phyloP scores from a whole-genome alignment of 768 basidiomycete species.

The Leccinum disarticulatum region DNA sequence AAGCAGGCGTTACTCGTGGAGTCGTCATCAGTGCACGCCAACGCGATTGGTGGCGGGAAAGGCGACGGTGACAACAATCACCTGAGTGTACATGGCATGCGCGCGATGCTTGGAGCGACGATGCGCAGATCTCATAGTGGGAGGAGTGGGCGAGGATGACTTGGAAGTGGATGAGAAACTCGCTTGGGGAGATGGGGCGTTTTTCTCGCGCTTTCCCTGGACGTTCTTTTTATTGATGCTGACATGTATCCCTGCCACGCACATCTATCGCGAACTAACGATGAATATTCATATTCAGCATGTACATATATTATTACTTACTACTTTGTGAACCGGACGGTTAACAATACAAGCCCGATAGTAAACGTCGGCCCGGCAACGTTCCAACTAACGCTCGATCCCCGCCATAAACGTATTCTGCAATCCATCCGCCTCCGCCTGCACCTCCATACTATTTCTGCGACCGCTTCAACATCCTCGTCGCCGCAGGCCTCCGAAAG shows the following conservation, averaged over 20 bases:
- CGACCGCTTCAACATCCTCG: constrained; percentile 20
- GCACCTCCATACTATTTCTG: constrained; percentile 33
- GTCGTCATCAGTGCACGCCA: background rate
- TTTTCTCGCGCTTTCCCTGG: background rate
- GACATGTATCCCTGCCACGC: background rate
- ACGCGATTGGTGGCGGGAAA: background rate
- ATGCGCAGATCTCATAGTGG: constrained; percentile 8
- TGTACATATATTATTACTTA: too few relatives aligned
- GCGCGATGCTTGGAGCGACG: constrained; percentile 1
- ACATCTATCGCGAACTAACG: too few relatives aligned
- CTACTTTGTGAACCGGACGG: too few relatives aligned
- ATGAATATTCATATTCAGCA: too few relatives aligned
- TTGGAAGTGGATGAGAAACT: background rate
- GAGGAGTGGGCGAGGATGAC: background rate
- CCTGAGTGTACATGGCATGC: background rate
- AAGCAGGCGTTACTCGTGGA: constrained; percentile 11
- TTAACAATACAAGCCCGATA: background rate
- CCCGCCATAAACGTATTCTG: constrained; percentile 14
- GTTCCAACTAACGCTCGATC: constrained; percentile 13
- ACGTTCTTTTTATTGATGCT: too few relatives aligned
- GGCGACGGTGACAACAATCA: background rate
- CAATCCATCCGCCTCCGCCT: constrained; percentile 16
- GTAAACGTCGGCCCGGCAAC: too few relatives aligned
- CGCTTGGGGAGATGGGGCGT: background rate
- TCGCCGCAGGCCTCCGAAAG: constrained; percentile 45